Conservation (phyloP, 2,329 filamentous ascomycete genomes). For the Colletotrichum melonis region DNA sequence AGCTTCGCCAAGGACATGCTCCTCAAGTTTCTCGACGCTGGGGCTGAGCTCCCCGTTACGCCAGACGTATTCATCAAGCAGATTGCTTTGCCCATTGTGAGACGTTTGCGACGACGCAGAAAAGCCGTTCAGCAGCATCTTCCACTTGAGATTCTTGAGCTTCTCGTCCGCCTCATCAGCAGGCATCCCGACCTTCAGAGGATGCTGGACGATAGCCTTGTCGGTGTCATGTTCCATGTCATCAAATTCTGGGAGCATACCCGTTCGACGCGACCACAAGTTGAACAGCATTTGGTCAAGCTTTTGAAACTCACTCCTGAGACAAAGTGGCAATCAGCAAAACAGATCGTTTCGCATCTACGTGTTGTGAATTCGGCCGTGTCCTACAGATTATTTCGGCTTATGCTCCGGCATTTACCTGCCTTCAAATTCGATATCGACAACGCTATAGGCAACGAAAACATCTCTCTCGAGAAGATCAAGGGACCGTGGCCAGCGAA, state of each 20-base stretch:
- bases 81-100: not conserved
- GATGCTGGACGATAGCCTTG: not conserved
- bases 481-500: constrained; percentile 15
- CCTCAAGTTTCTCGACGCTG: not conserved
- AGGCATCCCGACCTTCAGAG: not conserved
- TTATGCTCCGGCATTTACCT: constrained; percentile 37
- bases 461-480: constrained; percentile 4
- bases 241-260: constrained; percentile 16
- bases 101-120: not conserved
- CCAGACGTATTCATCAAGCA: not conserved
- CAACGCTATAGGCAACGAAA: constrained; percentile 15
- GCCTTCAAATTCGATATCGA: constrained; percentile 40
- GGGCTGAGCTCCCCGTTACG: not conserved
- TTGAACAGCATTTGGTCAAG: not conserved
- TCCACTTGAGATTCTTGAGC: not conserved
- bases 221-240: constrained; percentile 5
- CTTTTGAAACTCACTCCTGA: not conserved
- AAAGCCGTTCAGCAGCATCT: not conserved
- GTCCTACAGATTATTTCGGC: constrained; percentile 39
- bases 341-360: not conserved
- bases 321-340: not conserved
- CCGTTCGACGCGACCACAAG: not conserved
- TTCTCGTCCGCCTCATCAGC: constrained; percentile 1
- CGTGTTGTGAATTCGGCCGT: not conserved
- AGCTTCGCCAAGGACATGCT: constrained; percentile 4